Percentiles rank a stretch among this genome's conserved stretches.
Conservation (phyloP, 1,139 yeast species). For the Sugiyamaella pinicola region DNA sequence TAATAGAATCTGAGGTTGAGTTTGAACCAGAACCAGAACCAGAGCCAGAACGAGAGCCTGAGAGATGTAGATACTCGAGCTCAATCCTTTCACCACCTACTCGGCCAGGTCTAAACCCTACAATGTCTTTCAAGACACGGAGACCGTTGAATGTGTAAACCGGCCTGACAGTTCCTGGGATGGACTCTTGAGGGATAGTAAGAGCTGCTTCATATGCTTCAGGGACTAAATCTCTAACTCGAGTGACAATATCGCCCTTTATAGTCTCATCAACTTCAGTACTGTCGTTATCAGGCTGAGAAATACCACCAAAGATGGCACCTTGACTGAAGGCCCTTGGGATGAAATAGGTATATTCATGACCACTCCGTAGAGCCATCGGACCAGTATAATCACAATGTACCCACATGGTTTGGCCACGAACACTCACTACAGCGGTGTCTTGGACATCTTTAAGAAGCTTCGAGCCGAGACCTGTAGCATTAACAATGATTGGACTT, state of each 20-base stretch:
- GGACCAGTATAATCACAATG: constrained; percentile 28
- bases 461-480: constrained; percentile 56
- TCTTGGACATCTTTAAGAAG: constrained; percentile 24
- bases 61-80: no score
- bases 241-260: constrained; percentile 47
- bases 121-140: constrained; percentile 50
- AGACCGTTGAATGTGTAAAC: constrained; percentile 21
- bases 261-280: constrained; percentile 48
- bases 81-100: constrained; percentile 58
- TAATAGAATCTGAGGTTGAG: constrained; percentile 24
- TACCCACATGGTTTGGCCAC: constrained; percentile 33
- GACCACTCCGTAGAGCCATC: constrained; percentile 29
- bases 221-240: constrained; percentile 56
- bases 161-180: constrained; percentile 7
- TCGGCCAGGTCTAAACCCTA: constrained; percentile 76
- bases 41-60: no score
- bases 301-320: constrained; percentile 69
- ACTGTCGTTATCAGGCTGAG: constrained; percentile 49
- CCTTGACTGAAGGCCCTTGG: constrained; percentile 65
- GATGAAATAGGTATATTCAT: constrained; percentile 52
- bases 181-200: constrained; percentile 12
- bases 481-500: constrained; percentile 52
- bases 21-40: no score
- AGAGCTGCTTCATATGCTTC: constrained; percentile 48
- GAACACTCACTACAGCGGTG: constrained; percentile 24